Evolutionary conservation across 1,284 basidiomycete genomes (phyloP), one percentile per base, ranked within the genome.

Genomic region (Fomitopsis betulina): DNA sequence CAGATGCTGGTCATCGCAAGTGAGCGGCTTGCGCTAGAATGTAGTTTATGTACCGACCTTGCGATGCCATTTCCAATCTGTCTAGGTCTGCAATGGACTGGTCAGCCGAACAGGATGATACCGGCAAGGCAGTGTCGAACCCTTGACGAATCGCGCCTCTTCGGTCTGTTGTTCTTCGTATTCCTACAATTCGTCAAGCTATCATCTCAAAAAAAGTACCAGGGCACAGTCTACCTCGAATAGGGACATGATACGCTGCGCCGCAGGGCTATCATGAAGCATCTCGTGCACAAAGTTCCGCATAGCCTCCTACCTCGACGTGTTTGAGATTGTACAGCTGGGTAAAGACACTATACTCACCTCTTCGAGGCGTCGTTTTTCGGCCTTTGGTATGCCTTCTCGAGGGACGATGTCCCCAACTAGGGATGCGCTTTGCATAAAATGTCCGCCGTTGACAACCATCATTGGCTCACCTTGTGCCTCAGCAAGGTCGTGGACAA

Each of bases 401-500:
- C 87, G 80, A 0, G 96, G 96, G 0, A 95, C 85, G 57, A 98
- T 96, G 68, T 98, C 96, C 1, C 96, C 96, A 3, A 98, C 96
- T 65, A 23, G 3, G 23, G 9, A n/a, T 39, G 10, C 49, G 32
- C 37, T 23, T 38, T 27, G 21, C 55, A 40, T 60, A 37, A 21
- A n/a, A 25, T 23, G 15, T 10, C n/a, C 45, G 27, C 25, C 50
- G 25, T 6, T 42, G 25, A 33, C 21, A 35, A 21, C 32, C 8
- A 2, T 23, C 43, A 38, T 21, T 10, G 10, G 21, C 64, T 57
- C 55, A 84, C 88, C 87, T 75, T 96, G 93, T 0, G 96, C 96
- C 73, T 98, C 96, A 12, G 96, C 96, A 12, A 99, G 82, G 74
- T 99, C 96, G 68, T 98, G 96, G 7, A 98, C 93, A 19, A 98